Conservation (phyloP, 352 stramenopile genomes). For the Phytophthora multivora region DNA sequence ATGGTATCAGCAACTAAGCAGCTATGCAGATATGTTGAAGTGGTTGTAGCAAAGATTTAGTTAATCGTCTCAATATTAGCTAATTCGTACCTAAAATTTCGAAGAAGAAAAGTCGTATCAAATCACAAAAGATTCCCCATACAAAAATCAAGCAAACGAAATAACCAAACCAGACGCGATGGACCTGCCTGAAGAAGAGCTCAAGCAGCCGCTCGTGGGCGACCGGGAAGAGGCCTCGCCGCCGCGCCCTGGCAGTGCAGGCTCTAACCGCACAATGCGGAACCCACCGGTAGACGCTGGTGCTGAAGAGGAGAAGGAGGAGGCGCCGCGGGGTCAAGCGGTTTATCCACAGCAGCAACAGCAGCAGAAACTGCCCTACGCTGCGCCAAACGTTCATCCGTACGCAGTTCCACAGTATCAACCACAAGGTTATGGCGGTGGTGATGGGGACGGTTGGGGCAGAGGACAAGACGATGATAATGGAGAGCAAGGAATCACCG, state of each 20-base stretch:
- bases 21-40: constrained; percentile 22
- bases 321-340: constrained; percentile 18
- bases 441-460: constrained; percentile 44
- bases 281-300: constrained; percentile 28
- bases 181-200: constrained; percentile 76
- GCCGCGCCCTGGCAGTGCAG: constrained; percentile 14
- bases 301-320: constrained; percentile 72
- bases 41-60: constrained; percentile 14
- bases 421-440: constrained; percentile 54
- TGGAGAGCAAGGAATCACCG: constrained; percentile 46
- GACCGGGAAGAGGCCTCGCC: constrained; percentile 14
- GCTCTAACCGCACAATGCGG: constrained; percentile 21
- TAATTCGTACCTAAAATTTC: constrained; percentile 23
- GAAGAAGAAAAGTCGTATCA: constrained; percentile 36
- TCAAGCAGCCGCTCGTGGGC: constrained; percentile 73
- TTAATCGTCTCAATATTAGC: constrained; percentile 25
- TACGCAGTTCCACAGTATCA: constrained; percentile 85
- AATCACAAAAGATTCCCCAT: constrained; percentile 27
- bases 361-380: constrained; percentile 55
- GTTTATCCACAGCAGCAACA: constrained; percentile 16
- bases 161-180: constrained; percentile 36
- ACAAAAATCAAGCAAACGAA: background rate
- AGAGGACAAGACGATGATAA: constrained; percentile 47
- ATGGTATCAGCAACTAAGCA: constrained; percentile 43
- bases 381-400: constrained; percentile 76